Evolutionary conservation across 768 basidiomycete genomes (phyloP), one percentile per base, ranked within the genome.

Genomic region (Phanerodontia chrysosporium): DNA sequence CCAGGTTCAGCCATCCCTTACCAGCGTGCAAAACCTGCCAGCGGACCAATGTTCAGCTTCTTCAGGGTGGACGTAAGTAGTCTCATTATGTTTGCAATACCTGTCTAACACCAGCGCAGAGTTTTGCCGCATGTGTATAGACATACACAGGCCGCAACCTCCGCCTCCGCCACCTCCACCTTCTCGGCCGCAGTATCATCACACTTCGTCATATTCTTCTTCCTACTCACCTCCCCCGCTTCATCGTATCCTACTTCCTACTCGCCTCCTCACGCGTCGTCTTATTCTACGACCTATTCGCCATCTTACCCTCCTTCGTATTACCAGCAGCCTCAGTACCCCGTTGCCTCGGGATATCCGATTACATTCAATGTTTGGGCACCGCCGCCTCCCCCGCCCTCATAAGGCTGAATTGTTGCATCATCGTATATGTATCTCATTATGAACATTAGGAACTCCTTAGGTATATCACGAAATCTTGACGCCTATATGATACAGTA

Each of bases 1-100:
- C 36, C 2, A 36, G 12, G 22, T 42, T 14, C 35, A 35, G 32
- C 22, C 52, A 36, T 32, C 52, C 52, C 3, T 32, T 32, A 9
- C 52, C 52, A 6, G 73, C 78, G 30, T 91, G 89, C 62, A 72
- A 78, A 39, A 72, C 80, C 6, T 91, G 89, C 69, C 80, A 80
- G 45, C 79, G 82, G 67, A 81, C 79, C 16, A 86, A 88, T 65
- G 89, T 90, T 14, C 89, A 89, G 7, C 75, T 91, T n/a, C 82
- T 90, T 54, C 76, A 85, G 68, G 87, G 87, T 58, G 89, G 89
- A 44, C 79, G 89, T 90, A 63, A 78, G 88, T 79, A 25, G 5
- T 12, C 3, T 42, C 27, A 18, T n/a, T 16, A 48, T 39, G 25
- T 21, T 13, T 0, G 13, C 18, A 18, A 49, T 18, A 24, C 25